Base-by-base conservation (phyloP, 2,329 filamentous ascomycete species). In the Phyllosticta paracitricarpa region DNA sequence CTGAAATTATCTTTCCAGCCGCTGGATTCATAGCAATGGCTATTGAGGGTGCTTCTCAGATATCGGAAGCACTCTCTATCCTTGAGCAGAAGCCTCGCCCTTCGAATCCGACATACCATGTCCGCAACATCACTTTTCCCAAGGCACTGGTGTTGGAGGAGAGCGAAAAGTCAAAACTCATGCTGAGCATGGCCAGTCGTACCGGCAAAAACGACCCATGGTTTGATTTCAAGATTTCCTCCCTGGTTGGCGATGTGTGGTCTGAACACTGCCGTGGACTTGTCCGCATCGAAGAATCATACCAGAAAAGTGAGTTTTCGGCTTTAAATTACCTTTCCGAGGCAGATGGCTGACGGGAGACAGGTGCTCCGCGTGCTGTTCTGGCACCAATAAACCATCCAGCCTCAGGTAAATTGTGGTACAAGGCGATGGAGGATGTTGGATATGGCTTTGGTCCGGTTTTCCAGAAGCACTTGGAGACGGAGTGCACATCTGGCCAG, bases 51-150 rank as follows among this genome's bases (percentile, higher is more conserved):
- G 53, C 60, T 25, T 62, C 12, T 48, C 61, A 62, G 30, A 53
- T 30, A 10, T 22, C 59, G 9, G 26, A 9, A n/a, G 48, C 57
- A 14, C 51, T 62, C 22, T 70, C 52, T 73, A 68, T 62, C 67
- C 5, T n/a, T 7, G 57, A 53, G 48, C 57, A 53, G 3, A 30
- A 28, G 5, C 53, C 53, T 5, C n/a, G 30, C 10, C 35, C 35
- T 3, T 19, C 40, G 5, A 8, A 14, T 9, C 56, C 56, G 5
- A 22, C n/a, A 3, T 61, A 59, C 51, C 52, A 53, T 0, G 60
- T 72, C 9, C 66, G 68, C 52, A 66, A 70, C 59, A 65, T 71
- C 17, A 51, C 58, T 1, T 65, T 72, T 53, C 67, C 62, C 17
- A 58, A 58, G 25, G 61, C 65, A 48, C 12, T 55, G 2, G 62